Conservation (phyloP, 2,329 filamentous ascomycete genomes). For the Fusarium coffeatum region DNA sequence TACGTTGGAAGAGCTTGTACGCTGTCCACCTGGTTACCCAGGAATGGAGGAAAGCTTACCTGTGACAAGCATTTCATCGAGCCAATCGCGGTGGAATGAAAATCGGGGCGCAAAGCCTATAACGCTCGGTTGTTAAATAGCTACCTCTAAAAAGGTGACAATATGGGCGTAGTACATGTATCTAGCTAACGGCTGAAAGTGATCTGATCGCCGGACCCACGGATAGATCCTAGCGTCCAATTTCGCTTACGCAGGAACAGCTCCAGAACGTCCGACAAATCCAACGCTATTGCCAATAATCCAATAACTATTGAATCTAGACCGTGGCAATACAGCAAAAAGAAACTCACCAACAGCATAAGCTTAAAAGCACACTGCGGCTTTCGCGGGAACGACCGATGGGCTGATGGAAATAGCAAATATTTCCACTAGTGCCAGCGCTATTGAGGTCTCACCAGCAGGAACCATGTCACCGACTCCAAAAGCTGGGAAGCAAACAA, state of each 20-base stretch:
- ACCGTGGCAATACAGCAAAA: neutral
- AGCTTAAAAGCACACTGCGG: neutral
- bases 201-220: neutral
- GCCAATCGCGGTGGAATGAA: too few species aligned
- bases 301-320: neutral
- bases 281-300: neutral
- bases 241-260: neutral
- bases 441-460: neutral
- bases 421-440: neutral
- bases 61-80: too few species aligned
- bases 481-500: neutral
- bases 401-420: neutral
- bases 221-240: neutral
- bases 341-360: neutral
- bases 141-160: too few species aligned
- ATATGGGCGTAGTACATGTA: rapidly evolving
- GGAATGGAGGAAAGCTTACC: too few species aligned
- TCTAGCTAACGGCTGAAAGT: too few species aligned
- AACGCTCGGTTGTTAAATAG: too few species aligned
- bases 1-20: too few species aligned
- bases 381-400: neutral
- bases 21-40: too few species aligned
- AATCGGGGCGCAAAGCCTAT: too few species aligned
- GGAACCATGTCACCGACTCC: neutral
- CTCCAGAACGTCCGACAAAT: neutral